Evolutionary conservation across 1,284 basidiomycete genomes (phyloP).

Genomic region (Ganoderma multipileum): DNA sequence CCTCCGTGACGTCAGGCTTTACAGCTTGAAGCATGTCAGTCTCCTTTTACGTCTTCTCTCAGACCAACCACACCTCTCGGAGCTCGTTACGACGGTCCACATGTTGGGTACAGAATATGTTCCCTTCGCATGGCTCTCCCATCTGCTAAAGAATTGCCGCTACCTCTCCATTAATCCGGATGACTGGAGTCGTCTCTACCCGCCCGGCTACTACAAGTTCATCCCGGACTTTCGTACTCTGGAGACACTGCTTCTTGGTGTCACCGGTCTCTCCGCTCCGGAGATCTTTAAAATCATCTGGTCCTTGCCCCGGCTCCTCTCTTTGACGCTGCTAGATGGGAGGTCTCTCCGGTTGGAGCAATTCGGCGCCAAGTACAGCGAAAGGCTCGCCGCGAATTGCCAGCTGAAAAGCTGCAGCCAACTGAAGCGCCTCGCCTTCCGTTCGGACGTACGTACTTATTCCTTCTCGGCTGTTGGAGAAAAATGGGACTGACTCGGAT

Average conservation of each 20-base stretch:
- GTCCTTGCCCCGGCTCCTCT: background rate
- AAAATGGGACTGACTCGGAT: no score
- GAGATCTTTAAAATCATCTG: background rate
- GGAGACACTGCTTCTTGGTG: background rate
- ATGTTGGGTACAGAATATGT: background rate
- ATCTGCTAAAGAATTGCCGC: background rate
- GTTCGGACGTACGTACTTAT: background rate
- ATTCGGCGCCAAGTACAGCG: background rate
- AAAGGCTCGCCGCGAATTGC: background rate
- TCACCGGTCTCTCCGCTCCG: background rate
- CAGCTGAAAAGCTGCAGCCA: background rate
- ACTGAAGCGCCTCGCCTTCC: background rate
- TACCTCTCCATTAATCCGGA: background rate
- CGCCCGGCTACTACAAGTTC: no score
- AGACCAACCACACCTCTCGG: background rate
- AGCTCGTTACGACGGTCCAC: background rate
- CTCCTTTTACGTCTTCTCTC: background rate
- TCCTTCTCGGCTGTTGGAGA: no score
- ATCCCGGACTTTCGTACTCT: background rate
- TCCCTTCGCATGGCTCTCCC: background rate
- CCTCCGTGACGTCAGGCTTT: background rate
- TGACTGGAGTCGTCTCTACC: background rate
- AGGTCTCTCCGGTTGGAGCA: background rate
- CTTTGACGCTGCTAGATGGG: background rate
- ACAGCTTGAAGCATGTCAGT: background rate